Evolutionary conservation across 2,329 filamentous ascomycete species (phyloP).

Genomic region (Hirsutella rhossiliensis): DNA sequence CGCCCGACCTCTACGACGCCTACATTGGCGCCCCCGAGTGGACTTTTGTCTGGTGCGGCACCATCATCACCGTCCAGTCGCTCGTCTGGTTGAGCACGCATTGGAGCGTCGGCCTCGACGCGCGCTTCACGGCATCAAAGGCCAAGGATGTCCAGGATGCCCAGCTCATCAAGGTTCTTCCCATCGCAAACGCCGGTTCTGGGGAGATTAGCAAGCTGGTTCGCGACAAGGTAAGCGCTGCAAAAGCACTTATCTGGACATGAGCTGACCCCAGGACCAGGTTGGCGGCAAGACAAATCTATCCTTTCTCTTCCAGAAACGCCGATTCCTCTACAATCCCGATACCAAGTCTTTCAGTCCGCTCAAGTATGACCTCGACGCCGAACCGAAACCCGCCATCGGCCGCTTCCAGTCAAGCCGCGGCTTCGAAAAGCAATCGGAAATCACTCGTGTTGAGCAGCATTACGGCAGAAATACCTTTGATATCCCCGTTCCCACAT

Average conservation of each 20-base stretch:
- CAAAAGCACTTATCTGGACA: not conserved
- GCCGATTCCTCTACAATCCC: slow-evolving; percentile 77
- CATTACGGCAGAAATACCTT: slow-evolving; percentile 96
- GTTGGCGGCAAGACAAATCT: slow-evolving; percentile 61
- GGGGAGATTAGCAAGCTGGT: slow-evolving; percentile 78
- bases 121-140: slow-evolving; percentile 65
- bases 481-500: slow-evolving; percentile 93
- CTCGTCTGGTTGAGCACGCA: slow-evolving; percentile 92
- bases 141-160: slow-evolving; percentile 62
- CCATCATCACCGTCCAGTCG: slow-evolving; percentile 78
- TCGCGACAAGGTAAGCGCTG: slow-evolving; percentile 50
- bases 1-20: slow-evolving; percentile 71
- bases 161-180: slow-evolving; percentile 83
- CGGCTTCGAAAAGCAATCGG: slow-evolving; percentile 62
- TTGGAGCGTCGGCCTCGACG: slow-evolving; percentile 86
- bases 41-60: slow-evolving; percentile 90
- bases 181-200: slow-evolving; percentile 75
- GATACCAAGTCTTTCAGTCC: slow-evolving; percentile 67
- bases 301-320: slow-evolving; percentile 96
- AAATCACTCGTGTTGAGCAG: slow-evolving; percentile 70
- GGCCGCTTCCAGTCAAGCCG: slow-evolving; percentile 66
- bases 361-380: slow-evolving; percentile 72
- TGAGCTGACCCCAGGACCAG: not conserved
- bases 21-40: slow-evolving; percentile 93
- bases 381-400: slow-evolving; percentile 70